Evolutionary conservation across 352 stramenopile genomes (phyloP), one percentile per base, ranked within the genome.

Genomic region (Bremia lactucae): DNA sequence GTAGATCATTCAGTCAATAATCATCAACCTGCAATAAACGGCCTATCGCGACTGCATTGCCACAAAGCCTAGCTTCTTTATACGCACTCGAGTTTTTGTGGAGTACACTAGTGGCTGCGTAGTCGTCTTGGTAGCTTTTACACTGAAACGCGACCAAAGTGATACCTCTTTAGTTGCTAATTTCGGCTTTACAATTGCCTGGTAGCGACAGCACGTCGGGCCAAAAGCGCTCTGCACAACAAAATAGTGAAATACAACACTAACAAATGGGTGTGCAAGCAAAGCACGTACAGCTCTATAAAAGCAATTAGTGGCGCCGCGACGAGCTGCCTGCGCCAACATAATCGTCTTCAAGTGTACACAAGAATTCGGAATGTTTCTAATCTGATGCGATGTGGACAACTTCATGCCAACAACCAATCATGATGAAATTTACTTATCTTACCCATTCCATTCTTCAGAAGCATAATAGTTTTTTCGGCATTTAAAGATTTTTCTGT

Each of bases 61-160:
- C 51, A 40, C 5, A 14, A 49, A 41, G 11, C 35, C 47, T 43
- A 46, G 45, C 34, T 49, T 22, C 22, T 37, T 1, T n/a, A 23
- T 26, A 72, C 72, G 39, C 59, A 86, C 73, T 43, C 66, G 68
- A 59, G 68, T 65, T 68, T 83, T 84, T 42, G 71, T 84, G 15
- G 74, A 82, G 63, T 76, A 87, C 7, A 83, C 51, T 10, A 81
- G 31, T 13, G 65, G 64, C 44, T 71, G 52, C 42, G 73, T 78
- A 20, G 36, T n/a, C 19, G 40, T 40, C 31, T 58, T 65, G 22
- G 33, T 55, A 2, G 48, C 37, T 20, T 62, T 37, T 18, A 62
- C 26, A 3, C 55, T 39, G 16, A 57, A 55, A 56, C 67, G 61
- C n/a, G 70, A 44, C 63, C 62, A 67, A 13, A 74, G 35, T 22